Evolutionary conservation across 2,329 filamentous ascomycete genomes (phyloP).

Genomic region (Monosporascus sp.): DNA sequence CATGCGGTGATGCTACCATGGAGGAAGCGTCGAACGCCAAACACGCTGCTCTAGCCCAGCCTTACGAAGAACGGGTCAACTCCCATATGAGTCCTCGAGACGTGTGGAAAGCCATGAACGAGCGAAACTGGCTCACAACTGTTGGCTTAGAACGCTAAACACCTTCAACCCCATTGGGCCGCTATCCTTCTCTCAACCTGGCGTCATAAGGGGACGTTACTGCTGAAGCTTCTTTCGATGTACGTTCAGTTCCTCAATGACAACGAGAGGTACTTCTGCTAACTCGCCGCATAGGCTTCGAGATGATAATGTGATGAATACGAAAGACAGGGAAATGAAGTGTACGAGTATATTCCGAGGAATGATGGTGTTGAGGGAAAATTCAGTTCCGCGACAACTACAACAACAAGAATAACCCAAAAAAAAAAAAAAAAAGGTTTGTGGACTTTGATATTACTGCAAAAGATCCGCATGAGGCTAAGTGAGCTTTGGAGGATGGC

Average conservation of each 20-base stretch:
- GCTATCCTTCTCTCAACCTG: neutral
- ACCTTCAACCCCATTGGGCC: neutral
- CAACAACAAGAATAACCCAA: constrained; percentile 1
- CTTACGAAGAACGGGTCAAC: constrained; percentile 6
- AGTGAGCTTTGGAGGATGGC: neutral
- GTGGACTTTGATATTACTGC: neutral
- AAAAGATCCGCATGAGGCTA: neutral
- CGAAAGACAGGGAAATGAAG: too few species aligned
- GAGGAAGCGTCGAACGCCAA: neutral
- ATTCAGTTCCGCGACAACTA: constrained; percentile 10
- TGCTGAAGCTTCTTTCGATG: too few species aligned
- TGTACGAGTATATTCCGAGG: too few species aligned
- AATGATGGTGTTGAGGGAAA: neutral
- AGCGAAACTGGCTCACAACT: constrained; percentile 20
- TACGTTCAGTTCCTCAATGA: too few species aligned
- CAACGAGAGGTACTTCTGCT: too few species aligned
- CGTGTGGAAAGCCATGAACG: constrained; percentile 22
- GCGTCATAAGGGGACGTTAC: neutral
- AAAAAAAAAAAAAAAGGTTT: neutral
- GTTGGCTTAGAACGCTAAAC: constrained; percentile 8
- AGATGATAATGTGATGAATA: too few species aligned
- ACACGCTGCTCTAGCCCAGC: too few species aligned
- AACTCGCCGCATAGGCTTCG: too few species aligned
- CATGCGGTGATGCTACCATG: neutral
- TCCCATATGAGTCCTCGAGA: constrained; percentile 15